Evolutionary conservation across 495 filamentous ascomycete species (phyloP), one percentile per base, ranked within the genome.

Genomic region (Aspergillus panamensis): DNA sequence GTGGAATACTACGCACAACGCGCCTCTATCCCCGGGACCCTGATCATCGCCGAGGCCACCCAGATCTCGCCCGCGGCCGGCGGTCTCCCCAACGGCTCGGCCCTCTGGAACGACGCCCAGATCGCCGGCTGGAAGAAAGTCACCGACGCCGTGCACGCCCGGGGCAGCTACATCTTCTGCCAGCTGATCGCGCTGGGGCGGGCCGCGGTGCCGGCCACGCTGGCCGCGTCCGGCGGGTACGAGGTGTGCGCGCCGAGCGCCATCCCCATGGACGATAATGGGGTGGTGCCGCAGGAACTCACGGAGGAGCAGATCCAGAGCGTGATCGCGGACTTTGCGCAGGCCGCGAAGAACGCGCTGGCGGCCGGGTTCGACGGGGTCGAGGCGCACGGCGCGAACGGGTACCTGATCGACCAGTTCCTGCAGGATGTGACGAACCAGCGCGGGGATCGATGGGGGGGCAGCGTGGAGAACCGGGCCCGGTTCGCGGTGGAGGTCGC

Each of bases 401-500:
- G 87, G 13, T 91, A 89, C 63, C 72, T 92, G 32, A 70, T 89
- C 45, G 86, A 92, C 62, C 88, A 92, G 70, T 92, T 92, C 69
- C 69, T 75, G 3, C 86, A 88, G 65, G 82, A 84, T 58, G 72
- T 61, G 17, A 69, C 62, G 54, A 92, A 92, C 69, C 62, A 79
- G 64, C 79, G 88, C 6, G 83, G 76, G 5, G 88, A 92, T 65
- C 43, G 58, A 16, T 92, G 83, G 69, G 88, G 88, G 16, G 87
- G 88, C 8, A 85, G 80, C 59, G 69, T 90, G 20, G 87, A 89
- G 75, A 87, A 88, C 57, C 77, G 90, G 20, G 74, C 82, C 7
- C 80, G 83, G 19, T 87, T 93, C 55, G 77, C 73, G 4, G 42
- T 89, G n/a, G 87, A 90, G 66, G 78, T 87, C 6, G 73, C 77